Base-by-base conservation (phyloP, 1,139 yeast species). In the Geotrichum histeridarum region DNA sequence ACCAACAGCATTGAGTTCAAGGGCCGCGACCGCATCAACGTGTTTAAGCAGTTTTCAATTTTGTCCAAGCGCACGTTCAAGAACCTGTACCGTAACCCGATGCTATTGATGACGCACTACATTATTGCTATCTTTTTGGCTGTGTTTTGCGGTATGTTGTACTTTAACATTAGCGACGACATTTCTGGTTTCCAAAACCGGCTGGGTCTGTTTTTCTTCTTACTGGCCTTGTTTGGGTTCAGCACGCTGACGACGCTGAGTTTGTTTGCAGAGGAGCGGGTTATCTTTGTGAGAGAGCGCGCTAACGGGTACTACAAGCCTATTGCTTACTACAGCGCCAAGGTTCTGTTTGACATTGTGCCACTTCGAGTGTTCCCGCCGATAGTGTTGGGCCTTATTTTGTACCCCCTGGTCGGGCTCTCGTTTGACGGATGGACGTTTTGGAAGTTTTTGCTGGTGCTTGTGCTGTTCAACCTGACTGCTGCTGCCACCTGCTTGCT, bases 151-250 rank as follows among this genome's bases (percentile, higher is more conserved):
- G 97, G 98, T 0, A 81, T 82, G 54, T 74, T 93, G 43, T 93
- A 93, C 70, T 91, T 84, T 70, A 77, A 89, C 64, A 83, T 91
- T 27, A 76, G 83, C 45, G 86, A 90, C 65, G 96, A 93, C 69
- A 91, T 93, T 56, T 83, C 95, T 65, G 99, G 99, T 0, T 93
- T 93, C 75, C 99, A 93, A 69, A 93, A 93, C 70, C 79, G 99
- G 64, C 75, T 93, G 60, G 99, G 99, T 0, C 75, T 93, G 58
- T 93, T 93, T 70, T 91, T 93, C 76, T 91, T 91, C 69, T 73
- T 91, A 54, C 75, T 93, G 60, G 89, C 98, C 3, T 79, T 91
- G 64, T 91, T 93, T 73, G 99, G 99, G 0, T 93, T 93, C 68
- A 85, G 95, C 1, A 84, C 98, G 0, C 77, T 93, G 65, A 93